phyloP scores from a whole-genome alignment of 495 filamentous ascomycete genomes.

The Penicillium maclennaniae region DNA sequence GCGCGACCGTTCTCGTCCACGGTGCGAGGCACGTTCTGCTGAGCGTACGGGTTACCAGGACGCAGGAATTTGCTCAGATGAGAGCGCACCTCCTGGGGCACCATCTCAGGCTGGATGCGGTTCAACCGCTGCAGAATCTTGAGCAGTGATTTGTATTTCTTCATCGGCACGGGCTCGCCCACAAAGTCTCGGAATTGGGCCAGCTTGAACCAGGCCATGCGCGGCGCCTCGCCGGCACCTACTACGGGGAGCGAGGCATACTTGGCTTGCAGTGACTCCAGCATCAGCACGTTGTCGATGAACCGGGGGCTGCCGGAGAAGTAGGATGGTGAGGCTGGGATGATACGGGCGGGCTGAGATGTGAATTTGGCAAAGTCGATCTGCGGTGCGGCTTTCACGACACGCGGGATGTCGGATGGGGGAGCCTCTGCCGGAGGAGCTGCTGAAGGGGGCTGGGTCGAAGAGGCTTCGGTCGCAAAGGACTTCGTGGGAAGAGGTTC shows the following conservation, averaged over 20 bases:
- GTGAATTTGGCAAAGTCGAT: constrained; percentile 39
- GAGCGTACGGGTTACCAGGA: constrained; percentile 65
- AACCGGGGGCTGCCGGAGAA: constrained; percentile 83
- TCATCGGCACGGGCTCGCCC: constrained; percentile 72
- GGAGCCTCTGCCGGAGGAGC: constrained; percentile 3
- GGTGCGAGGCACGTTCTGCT: constrained; percentile 48
- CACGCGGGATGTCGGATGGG: neutral
- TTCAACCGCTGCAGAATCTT: constrained; percentile 75
- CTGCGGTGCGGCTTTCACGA: constrained; percentile 37
- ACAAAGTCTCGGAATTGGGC: constrained; percentile 67
- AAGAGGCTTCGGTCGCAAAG: neutral
- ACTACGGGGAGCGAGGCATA: constrained; percentile 69
- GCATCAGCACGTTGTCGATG: constrained; percentile 74
- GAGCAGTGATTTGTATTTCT: constrained; percentile 74
- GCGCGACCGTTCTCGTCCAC: constrained; percentile 74
- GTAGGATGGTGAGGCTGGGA: constrained; percentile 86
- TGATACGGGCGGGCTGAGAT: constrained; percentile 55
- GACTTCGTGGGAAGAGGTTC: neutral
- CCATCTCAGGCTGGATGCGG: constrained; percentile 74
- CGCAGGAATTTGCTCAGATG: constrained; percentile 69
- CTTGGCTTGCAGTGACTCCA: constrained; percentile 66
- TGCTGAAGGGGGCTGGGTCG: neutral
- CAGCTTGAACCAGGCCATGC: constrained; percentile 80
- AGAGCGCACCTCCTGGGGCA: constrained; percentile 61
- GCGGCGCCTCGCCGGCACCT: constrained; percentile 58